A percentile compares a stretch with the other conserved stretches of the same genome.
Conservation (phyloP, 2,329 filamentous ascomycete genomes). For the Penicillium olsonii region DNA sequence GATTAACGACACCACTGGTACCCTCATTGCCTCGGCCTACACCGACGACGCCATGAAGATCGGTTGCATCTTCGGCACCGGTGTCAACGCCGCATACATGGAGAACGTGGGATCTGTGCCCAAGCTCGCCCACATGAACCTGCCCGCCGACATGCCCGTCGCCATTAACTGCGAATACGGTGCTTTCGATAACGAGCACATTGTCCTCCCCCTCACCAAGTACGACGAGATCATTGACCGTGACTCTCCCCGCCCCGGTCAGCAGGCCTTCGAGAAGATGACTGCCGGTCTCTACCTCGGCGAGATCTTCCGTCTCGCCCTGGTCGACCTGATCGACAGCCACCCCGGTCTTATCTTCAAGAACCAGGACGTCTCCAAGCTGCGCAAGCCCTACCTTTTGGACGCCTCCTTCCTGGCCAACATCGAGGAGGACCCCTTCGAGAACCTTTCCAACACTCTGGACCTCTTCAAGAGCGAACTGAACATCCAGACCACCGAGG, state of each 20-base stretch:
- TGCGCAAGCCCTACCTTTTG: conserved; percentile 84
- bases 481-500: conserved; percentile 66
- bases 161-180: conserved; percentile 98
- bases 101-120: conserved; percentile 87
- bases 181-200: conserved; percentile 91
- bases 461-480: conserved; percentile 81
- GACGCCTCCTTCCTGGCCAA: conserved; percentile 91
- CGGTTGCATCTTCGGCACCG: conserved; percentile 97
- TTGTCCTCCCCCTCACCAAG: conserved; percentile 78
- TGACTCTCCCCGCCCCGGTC: conserved; percentile 86
- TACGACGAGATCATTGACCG: conserved; percentile 89
- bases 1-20: conserved; percentile 98
- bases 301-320: conserved; percentile 86
- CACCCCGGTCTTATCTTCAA: conserved; percentile 75
- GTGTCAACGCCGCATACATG: conserved; percentile 98
- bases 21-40: conserved; percentile 92
- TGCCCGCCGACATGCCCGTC: conserved; percentile 80
- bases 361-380: conserved; percentile 74
- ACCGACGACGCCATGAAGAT: conserved; percentile 93
- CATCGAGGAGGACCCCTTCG: conserved; percentile 93
- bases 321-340: conserved; percentile 83
- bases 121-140: conserved; percentile 88
- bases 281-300: conserved; percentile 92
- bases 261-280: conserved; percentile 98
- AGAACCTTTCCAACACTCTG: conserved; percentile 87